Evolutionary conservation across 2,329 filamentous ascomycete genomes (phyloP), one percentile per base, ranked within the genome.

Genomic region (Ophiostoma pallidulum): DNA sequence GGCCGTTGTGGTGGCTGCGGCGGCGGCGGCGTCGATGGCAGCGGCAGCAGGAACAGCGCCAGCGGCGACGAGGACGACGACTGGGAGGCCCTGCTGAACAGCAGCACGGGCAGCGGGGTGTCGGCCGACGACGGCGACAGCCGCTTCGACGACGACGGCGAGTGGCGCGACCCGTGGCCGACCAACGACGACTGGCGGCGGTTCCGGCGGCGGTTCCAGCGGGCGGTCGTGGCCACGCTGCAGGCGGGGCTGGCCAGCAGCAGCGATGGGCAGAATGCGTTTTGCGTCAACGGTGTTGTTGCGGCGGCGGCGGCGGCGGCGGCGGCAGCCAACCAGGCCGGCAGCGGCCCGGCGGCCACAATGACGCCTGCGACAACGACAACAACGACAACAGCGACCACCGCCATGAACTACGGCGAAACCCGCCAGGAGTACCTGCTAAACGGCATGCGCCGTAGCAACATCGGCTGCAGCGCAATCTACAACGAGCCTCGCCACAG

Each of bases 141-240:
- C n/a, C n/a, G n/a, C n/a, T n/a, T n/a, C 12, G 55, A 55, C 10
- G 56, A 59, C 7, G 57, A 54, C 12, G 53, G 52, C 33, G 60
- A 62, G 47, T 63, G 60, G 57, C 60, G 56, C 53, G 63, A 66
- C 36, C 60, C 62, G 8, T 66, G 65, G 60, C 65, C 66, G 33
- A 67, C 65, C 2, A 65, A 66, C 42, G 62, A 66, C 24, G 65
- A 67, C 54, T 66, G 65, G 64, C 51, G 62, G 28, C 56, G 64
- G 16, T 68, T 68, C 51, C 48, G 61, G 38, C 56, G 57, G 45
- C 49, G 60, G 39, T 66, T 66, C 49, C 57, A 60, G 31, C 56
- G 60, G 38, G 60, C 60, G 1, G 59, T 67, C 7, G 53, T 60
- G 20, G 29, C 58, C 16, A 51, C 56, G 8, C 35, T 63, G 52